phyloP scores from a whole-genome alignment of 2,329 filamentous ascomycete genomes.

The Neofusicoccum cordaticola region DNA sequence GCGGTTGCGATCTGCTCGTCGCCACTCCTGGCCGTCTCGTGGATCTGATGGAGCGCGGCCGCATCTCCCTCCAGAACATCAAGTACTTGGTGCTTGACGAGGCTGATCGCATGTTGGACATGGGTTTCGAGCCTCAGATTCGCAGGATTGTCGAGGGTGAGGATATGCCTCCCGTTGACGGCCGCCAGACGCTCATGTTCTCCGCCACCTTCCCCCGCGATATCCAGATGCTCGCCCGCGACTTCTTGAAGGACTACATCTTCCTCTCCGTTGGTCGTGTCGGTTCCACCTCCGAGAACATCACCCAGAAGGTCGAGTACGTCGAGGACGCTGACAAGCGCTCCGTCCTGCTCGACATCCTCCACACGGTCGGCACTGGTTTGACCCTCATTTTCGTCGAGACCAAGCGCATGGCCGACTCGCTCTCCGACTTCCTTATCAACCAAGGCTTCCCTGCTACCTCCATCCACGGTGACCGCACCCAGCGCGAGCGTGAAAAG shows the following conservation, averaged over 20 bases:
- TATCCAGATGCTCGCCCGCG: constrained; percentile 97
- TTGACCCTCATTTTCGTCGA: constrained; percentile 97
- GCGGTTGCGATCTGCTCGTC: constrained; percentile 92
- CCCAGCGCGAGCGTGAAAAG: constrained; percentile 97
- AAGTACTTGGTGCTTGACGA: constrained; percentile 99
- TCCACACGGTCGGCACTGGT: constrained; percentile 87
- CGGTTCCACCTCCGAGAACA: constrained; percentile 99
- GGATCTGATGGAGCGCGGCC: constrained; percentile 96
- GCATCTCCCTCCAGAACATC: constrained; percentile 97
- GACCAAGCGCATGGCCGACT: constrained; percentile 99
- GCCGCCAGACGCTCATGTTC: constrained; percentile 99
- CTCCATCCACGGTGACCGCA: constrained; percentile 97
- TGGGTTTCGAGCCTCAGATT: constrained; percentile 99
- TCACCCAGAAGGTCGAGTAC: constrained; percentile 98
- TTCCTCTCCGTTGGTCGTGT: constrained; percentile 99
- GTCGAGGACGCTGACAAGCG: constrained; percentile 97
- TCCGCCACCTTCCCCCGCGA: constrained; percentile 98
- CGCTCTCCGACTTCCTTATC: constrained; percentile 95
- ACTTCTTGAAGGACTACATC: constrained; percentile 98
- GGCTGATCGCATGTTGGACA: constrained; percentile 99
- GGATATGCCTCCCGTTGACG: constrained; percentile 84
- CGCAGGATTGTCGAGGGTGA: constrained; percentile 97
- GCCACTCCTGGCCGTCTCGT: constrained; percentile 96
- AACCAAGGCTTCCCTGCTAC: constrained; percentile 98
- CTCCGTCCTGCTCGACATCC: constrained; percentile 93